Evolutionary conservation across 306 rosid genomes (phyloP).

Genomic region (Morella rubra): DNA sequence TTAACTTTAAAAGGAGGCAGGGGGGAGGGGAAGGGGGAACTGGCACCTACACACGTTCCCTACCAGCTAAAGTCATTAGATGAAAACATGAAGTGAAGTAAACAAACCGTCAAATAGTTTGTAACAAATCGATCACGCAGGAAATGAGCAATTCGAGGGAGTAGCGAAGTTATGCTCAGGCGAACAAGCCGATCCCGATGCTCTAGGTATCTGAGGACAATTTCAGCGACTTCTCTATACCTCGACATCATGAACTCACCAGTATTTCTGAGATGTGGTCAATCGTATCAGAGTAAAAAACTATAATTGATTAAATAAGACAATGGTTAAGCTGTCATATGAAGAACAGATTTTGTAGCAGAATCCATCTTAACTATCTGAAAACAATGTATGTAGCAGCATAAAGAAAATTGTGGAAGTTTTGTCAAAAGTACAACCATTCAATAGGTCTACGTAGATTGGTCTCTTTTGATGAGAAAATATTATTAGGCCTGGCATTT

Average conservation of each 20-base stretch:
- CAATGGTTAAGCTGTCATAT: neutral
- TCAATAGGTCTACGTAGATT: neutral
- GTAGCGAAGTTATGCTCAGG: conserved; percentile 89
- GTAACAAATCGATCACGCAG: conserved; percentile 97
- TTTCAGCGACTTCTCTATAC: conserved; percentile 97
- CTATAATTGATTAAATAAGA: conserved; percentile 8
- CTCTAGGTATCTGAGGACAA: conserved; percentile 90
- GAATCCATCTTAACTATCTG: conserved; percentile 8
- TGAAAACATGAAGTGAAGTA: conserved; percentile 23
- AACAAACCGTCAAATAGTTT: conserved; percentile 79
- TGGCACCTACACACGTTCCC: conserved; percentile 15
- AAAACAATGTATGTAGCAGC: no score
- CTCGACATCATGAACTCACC: conserved; percentile 99
- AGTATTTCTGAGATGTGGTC: conserved; percentile 69
- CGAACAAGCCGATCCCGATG: conserved; percentile 97
- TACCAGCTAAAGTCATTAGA: conserved; percentile 24
- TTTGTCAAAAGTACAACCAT: neutral
- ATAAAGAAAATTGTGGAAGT: no score
- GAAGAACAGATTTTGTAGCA: conserved; percentile 6
- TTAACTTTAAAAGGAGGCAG: neutral
- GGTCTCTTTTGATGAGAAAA: neutral
- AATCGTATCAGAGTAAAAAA: conserved; percentile 15
- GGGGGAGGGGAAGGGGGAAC: neutral
- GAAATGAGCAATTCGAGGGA: conserved; percentile 97
- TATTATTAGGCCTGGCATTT: neutral